These are phyloP conservation scores for Solanum virginianum DNA, from an alignment of 257 asterid species.

Conservation along the genomic window DNA sequence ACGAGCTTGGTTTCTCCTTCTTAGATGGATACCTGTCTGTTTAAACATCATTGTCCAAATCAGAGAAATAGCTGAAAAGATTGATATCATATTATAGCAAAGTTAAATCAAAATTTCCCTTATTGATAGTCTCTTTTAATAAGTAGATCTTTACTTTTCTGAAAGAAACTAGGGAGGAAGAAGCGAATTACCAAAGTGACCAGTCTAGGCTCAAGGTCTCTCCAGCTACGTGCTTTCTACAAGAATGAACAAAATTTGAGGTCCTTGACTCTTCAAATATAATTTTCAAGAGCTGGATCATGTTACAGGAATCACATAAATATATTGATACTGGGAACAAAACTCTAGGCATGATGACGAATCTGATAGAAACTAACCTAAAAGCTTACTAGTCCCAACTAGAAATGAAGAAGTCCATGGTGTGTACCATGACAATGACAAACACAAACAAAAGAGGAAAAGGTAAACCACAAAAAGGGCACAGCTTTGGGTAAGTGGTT, in stretches of 20 bases:
- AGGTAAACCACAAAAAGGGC: neutral
- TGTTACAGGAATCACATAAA: neutral
- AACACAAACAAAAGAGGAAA: neutral
- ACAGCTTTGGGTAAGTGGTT: neutral
- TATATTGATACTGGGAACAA: neutral
- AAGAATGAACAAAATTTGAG: neutral
- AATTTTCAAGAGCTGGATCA: neutral
- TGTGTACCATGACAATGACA: neutral
- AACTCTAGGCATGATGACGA: neutral
- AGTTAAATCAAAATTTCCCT: neutral
- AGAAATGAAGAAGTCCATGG: neutral
- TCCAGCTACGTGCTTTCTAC: neutral
- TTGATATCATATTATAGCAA: neutral
- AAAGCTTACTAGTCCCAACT: neutral
- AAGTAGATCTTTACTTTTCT: neutral
- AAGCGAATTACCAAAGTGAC: neutral
- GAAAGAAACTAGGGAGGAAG: neutral
- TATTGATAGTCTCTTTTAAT: neutral
- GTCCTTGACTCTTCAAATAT: neutral
- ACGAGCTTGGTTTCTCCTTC: slow-evolving; percentile 5
- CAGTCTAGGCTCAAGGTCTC: neutral
- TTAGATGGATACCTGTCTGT: slow-evolving; percentile 8
- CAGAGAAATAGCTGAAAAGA: neutral
- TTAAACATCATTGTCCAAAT: neutral
- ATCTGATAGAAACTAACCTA: neutral